These are phyloP conservation scores for Coemansia sp. DNA, from an alignment of 192 early-diverging fungal genomes.

Conservation along the genomic window DNA sequence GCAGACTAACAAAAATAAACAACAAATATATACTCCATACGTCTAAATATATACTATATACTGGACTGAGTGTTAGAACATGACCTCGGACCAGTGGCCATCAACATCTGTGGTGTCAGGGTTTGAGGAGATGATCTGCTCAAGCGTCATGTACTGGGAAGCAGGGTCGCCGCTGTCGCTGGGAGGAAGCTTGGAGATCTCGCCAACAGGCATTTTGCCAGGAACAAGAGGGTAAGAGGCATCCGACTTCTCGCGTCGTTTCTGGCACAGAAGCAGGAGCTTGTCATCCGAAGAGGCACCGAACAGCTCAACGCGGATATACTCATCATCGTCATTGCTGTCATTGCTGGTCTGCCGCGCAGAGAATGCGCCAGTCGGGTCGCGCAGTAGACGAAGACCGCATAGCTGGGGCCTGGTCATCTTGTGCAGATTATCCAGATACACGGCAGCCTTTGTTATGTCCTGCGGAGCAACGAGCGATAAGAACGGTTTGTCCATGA, in stretches of 20 bases:
- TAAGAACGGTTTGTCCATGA: conserved; percentile 33
- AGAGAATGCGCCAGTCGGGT: conserved; percentile 1
- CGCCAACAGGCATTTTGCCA: background rate
- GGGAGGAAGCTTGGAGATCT: conserved; percentile 4
- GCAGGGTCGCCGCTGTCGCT: conserved; percentile 1
- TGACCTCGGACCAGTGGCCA: conserved; percentile 28
- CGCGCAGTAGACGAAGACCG: conserved; percentile 11
- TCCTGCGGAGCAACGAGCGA: conserved; percentile 31
- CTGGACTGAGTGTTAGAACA: conserved; percentile 13
- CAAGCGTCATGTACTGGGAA: conserved; percentile 32
- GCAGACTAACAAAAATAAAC: too few species aligned
- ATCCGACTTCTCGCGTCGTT: conserved; percentile 7
- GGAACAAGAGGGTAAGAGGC: background rate
- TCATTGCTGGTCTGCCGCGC: background rate
- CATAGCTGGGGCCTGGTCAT: conserved; percentile 34
- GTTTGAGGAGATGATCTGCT: conserved; percentile 40
- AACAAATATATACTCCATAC: too few species aligned
- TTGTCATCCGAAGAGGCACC: conserved; percentile 40
- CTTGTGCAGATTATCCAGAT: conserved; percentile 24
- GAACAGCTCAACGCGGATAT: conserved; percentile 38
- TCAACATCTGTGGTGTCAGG: conserved; percentile 36
- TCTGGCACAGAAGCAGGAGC: conserved; percentile 41
- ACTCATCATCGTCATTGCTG: background rate
- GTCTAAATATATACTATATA: background rate
- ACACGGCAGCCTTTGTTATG: conserved; percentile 33